Percentiles rank a stretch among this genome's conserved stretches.
phyloP scores from a whole-genome alignment of 441 rosid genomes.

The Hura crepitans region DNA sequence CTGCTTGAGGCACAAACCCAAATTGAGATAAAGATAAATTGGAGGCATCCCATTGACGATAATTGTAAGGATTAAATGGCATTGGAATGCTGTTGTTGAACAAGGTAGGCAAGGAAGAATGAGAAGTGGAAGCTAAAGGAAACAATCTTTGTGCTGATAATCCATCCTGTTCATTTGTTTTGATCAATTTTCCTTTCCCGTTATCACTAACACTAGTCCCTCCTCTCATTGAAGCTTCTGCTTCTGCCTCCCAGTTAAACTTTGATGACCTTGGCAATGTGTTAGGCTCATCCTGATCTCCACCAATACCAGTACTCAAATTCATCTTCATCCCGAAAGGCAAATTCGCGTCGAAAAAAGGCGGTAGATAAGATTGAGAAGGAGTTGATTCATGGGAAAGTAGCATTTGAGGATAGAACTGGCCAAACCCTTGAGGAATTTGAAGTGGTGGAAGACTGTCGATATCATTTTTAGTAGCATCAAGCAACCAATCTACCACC shows the following conservation, averaged over 20 bases:
- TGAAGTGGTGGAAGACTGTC: constrained; percentile 90
- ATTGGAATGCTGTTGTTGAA: constrained; percentile 33
- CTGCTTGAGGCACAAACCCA: constrained; percentile 45
- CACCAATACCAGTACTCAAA: constrained; percentile 11
- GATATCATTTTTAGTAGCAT: constrained; percentile 63
- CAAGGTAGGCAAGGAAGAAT: constrained; percentile 37
- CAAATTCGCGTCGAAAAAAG: constrained; percentile 34
- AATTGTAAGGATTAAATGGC: constrained; percentile 41
- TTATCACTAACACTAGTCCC: constrained; percentile 12
- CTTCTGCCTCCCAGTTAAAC: constrained; percentile 32
- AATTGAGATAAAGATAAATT: constrained; percentile 63
- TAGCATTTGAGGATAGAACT: constrained; percentile 42
- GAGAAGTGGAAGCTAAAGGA: constrained; percentile 31
- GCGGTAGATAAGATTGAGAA: constrained; percentile 27
- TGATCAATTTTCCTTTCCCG: constrained; percentile 68
- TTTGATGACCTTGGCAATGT: constrained; percentile 20
- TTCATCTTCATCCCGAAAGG: constrained; percentile 25
- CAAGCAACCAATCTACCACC: constrained; percentile 88
- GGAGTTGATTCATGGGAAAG: constrained; percentile 24
- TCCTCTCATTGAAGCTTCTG: constrained; percentile 41
- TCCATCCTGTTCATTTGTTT: constrained; percentile 31
- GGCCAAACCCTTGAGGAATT: constrained; percentile 60
- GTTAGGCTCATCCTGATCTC: constrained; percentile 7
- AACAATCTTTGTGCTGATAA: constrained; percentile 48
- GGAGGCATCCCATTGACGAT: constrained; percentile 61